Evolutionary conservation across 768 basidiomycete genomes (phyloP), one percentile per base, ranked within the genome.

Genomic region (Chalciporus pseudorubinellus): DNA sequence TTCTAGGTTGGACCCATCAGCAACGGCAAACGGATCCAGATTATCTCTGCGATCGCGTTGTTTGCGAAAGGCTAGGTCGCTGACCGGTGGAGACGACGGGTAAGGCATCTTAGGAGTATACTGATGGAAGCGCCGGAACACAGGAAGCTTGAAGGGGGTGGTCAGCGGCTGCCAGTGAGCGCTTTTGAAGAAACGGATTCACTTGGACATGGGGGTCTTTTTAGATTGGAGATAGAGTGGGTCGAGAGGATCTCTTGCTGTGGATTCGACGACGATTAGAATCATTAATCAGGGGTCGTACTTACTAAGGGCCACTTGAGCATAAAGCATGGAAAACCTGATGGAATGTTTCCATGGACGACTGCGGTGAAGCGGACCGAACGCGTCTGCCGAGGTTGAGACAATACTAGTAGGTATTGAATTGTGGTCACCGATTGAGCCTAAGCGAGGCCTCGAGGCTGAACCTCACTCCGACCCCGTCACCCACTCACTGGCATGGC

Each of bases 11-110:
- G 40, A 36, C 16, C 54, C 43, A 20, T 38, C 34, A 20, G 20
- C 41, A 43, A 28, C 11, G 12, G 11, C 20, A 49, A 57, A 52
- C n/a, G 42, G 38, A 26, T 34, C 43, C 49, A 69, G 53, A 38
- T 48, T 43, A 3, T 54, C 52, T 38, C 36, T 55, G 43, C 68
- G 67, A 40, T 69, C 61, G 38, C 33, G 24, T 29, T 50, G 59
- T 54, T 70, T 69, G 59, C 56, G 53, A 19, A 46, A 4, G 48
- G 61, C 56, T 16, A 64, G 54, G 22, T 55, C 59, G 42, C 38
- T 6, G 31, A 42, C 16, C 2, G 21, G 24, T n/a, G 4, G 40
- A 40, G 51, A 53, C 14, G 29, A 14, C 34, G 52, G 36, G 18
- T 19, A 46, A 22, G 13, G 29, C 61, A 56, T 64, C 19, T 9